Evolutionary conservation across 352 stramenopile genomes (phyloP).

Genomic region (Phytophthora boehmeriae): DNA sequence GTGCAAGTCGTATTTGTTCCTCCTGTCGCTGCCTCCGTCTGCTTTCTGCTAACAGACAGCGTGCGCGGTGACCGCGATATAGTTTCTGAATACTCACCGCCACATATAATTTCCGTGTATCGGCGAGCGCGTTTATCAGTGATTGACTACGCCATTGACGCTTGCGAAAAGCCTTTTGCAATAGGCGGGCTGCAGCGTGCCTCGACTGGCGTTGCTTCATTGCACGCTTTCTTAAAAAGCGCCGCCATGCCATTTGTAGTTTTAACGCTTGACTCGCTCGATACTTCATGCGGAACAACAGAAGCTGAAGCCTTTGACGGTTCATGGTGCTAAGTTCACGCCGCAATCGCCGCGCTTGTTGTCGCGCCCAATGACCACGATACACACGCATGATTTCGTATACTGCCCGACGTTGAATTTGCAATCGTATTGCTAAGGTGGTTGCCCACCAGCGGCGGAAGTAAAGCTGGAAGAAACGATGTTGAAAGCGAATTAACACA

Average conservation of each 20-base stretch:
- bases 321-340: slow-evolving; percentile 29
- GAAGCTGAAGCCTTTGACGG: slow-evolving; percentile 37
- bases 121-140: slow-evolving; percentile 42
- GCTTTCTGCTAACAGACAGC: slow-evolving; percentile 17
- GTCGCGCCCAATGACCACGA: slow-evolving; percentile 41
- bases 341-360: slow-evolving; percentile 30
- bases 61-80: slow-evolving; percentile 39
- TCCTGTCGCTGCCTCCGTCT: slow-evolving; percentile 28
- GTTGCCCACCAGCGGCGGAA: slow-evolving; percentile 39
- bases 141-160: slow-evolving; percentile 43
- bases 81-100: slow-evolving; percentile 50
- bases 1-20: slow-evolving; percentile 32
- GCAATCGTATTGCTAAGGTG: slow-evolving; percentile 27
- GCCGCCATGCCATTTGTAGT: slow-evolving; percentile 58
- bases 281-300: slow-evolving; percentile 48
- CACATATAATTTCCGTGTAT: slow-evolving; percentile 37
- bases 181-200: slow-evolving; percentile 29
- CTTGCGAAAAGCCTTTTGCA: slow-evolving; percentile 48
- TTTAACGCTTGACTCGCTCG: slow-evolving; percentile 49
- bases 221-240: slow-evolving; percentile 29
- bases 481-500: slow-evolving; percentile 51
- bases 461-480: slow-evolving; percentile 60
- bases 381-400: slow-evolving; percentile 46
- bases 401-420: slow-evolving; percentile 39
- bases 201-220: slow-evolving; percentile 29